Percentiles rank a stretch among this genome's conserved stretches.
phyloP scores from a whole-genome alignment of 2,329 filamentous ascomycete genomes.

The Alternaria sp. region DNA sequence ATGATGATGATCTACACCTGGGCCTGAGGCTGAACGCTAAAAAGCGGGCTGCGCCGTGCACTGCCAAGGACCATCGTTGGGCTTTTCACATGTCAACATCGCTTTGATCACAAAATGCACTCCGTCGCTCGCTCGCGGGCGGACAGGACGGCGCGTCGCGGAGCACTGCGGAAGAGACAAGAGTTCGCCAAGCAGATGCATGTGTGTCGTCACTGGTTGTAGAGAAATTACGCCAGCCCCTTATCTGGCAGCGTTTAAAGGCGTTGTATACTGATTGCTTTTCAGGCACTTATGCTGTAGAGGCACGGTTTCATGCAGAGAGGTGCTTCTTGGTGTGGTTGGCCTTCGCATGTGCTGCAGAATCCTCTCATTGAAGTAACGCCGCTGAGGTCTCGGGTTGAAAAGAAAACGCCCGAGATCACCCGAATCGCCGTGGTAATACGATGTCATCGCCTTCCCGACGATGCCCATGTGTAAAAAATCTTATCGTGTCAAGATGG shows the following conservation, averaged over 20 bases:
- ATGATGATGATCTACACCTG: slow-evolving; percentile 10
- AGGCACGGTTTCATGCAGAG: neutral
- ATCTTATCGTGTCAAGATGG: neutral
- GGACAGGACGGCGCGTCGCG: slow-evolving; percentile 1
- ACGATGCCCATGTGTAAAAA: neutral
- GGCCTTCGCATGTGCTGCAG: neutral
- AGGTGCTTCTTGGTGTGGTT: neutral
- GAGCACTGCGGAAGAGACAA: slow-evolving; percentile 1
- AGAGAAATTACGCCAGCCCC: neutral
- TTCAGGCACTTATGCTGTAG: neutral
- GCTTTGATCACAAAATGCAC: neutral
- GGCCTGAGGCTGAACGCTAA: slow-evolving; percentile 12
- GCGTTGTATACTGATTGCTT: neutral
- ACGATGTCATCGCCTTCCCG: neutral
- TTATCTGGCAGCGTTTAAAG: neutral
- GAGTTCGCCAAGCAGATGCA: neutral
- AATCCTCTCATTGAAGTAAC: neutral
- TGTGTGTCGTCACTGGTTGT: neutral
- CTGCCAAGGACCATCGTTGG: neutral
- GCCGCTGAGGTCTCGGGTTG: neutral
- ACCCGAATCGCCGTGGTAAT: neutral
- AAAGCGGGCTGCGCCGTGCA: slow-evolving; percentile 10
- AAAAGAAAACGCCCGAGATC: neutral
- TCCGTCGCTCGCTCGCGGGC: neutral
- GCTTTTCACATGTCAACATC: slow-evolving; percentile 3